phyloP scores from a whole-genome alignment of 1,284 basidiomycete genomes.

The Ustilago crameri region DNA sequence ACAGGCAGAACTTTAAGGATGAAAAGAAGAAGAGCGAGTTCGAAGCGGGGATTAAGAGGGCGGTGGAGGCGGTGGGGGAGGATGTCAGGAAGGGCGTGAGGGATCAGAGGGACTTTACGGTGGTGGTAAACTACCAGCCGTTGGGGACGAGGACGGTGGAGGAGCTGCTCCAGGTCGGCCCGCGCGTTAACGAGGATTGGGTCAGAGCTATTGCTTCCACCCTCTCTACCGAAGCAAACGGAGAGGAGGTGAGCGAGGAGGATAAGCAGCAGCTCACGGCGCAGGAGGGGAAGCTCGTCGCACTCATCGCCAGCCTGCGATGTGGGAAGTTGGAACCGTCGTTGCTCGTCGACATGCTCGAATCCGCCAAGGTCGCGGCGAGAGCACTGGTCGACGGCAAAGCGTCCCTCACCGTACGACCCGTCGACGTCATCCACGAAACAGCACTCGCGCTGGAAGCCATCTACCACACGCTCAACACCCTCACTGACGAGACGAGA shows the following conservation, averaged over 20 bases:
- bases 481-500: slow-evolving; percentile 5
- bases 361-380: slow-evolving; percentile 17
- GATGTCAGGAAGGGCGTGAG: slow-evolving; percentile 19
- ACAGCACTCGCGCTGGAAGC: slow-evolving; percentile 19
- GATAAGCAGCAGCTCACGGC: slow-evolving; percentile 18
- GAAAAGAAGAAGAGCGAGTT: slow-evolving; percentile 10
- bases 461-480: slow-evolving; percentile 8
- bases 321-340: background rate
- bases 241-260: background rate
- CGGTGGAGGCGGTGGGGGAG: slow-evolving; percentile 14
- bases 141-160: slow-evolving; percentile 19
- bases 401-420: slow-evolving; percentile 3
- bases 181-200: slow-evolving; percentile 21
- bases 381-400: slow-evolving; percentile 7
- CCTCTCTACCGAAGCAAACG: background rate
- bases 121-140: slow-evolving; percentile 50
- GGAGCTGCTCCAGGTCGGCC: slow-evolving; percentile 31
- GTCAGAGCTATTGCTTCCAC: slow-evolving; percentile 22
- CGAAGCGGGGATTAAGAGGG: slow-evolving; percentile 13
- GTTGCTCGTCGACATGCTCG: slow-evolving; percentile 9
- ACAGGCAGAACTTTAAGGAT: slow-evolving; percentile 14
- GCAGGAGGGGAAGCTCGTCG: slow-evolving; percentile 16
- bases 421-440: slow-evolving; percentile 31
- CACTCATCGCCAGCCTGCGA: slow-evolving; percentile 2
- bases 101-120: slow-evolving; percentile 49